Base-by-base conservation (phyloP, 257 asterid species). In the Pogostemon cablin region DNA sequence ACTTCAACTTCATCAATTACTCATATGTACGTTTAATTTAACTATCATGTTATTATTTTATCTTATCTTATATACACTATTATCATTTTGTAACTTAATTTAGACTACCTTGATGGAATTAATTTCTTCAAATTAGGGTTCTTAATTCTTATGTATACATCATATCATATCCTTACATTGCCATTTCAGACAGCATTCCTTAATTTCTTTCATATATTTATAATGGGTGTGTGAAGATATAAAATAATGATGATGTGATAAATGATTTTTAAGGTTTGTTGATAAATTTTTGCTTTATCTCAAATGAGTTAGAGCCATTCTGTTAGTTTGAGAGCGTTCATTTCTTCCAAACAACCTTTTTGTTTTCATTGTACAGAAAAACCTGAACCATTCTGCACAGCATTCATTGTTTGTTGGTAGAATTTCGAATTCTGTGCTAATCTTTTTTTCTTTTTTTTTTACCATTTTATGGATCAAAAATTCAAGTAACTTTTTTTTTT, bases 321-420 rank as follows among this genome's bases (percentile, higher is more conserved):
- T 61, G 68, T 63, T 69, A 55, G 68, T 67, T 49, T 71, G 20
- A 7, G 52, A 44, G 78, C 57, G 69, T 68, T 78, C n/a, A 78
- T 34, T 78, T 69, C 64, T 62, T 53, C 71, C 74, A 74, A 69
- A 40, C 73, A 3, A 62, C 72, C 65, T 63, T 78, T 68, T 73
- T 48, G 79, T 67, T 78, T 68, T 68, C 48, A 73, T 73, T 62
- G 44, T 73, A 59, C 72, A 76, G 72, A 70, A 76, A 72, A 70
- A 76, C 72, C 72, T 69, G 80, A 76, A 69, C 50, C 66, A 9
- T 70, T 76, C 43, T 76, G 80, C 77, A 65, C 46, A 39, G 72
- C 76, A 47, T 76, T 76, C 72, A 69, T 62, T 63, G 75, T 65
- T 72, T 71, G 68, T 64, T 69, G 68, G 76, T 76, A 32, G 63